Percentiles rank a stretch among this genome's conserved stretches.
Conservation (phyloP, 176 grass and related monocot genomes). For the Cenchrus purpureus region DNA sequence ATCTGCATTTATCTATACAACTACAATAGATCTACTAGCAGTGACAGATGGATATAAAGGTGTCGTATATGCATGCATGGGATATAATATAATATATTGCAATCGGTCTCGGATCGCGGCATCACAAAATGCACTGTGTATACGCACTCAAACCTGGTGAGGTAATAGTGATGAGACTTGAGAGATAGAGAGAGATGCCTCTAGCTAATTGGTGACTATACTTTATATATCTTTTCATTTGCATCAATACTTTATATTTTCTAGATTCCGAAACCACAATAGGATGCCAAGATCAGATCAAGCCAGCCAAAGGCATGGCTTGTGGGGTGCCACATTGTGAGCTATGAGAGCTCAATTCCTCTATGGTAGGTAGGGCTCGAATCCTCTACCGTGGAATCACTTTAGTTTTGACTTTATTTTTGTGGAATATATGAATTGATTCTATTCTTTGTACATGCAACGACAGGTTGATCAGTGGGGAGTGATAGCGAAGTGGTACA, state of each 20-base stretch:
- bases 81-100: slow-evolving; percentile 27
- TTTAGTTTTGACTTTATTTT: slow-evolving; percentile 37
- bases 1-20: neutral
- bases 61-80: neutral
- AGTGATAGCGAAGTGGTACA: neutral
- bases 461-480: neutral
- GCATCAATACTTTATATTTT: slow-evolving; percentile 32
- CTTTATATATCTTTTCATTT: slow-evolving; percentile 1
- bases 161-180: slow-evolving; percentile 21
- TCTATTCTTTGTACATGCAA: slow-evolving; percentile 6
- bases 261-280: slow-evolving; percentile 28
- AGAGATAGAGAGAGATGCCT: neutral
- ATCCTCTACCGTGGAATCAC: slow-evolving; percentile 13
- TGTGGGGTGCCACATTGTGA: slow-evolving; percentile 36
- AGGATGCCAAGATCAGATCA: slow-evolving; percentile 11
- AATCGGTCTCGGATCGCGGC: slow-evolving; percentile 48
- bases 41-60: slow-evolving; percentile 32
- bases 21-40: slow-evolving; percentile 13
- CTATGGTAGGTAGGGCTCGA: slow-evolving; percentile 22
- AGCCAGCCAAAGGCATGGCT: slow-evolving; percentile 25
- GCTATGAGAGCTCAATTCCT: slow-evolving; percentile 15
- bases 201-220: neutral
- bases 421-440: slow-evolving; percentile 30
- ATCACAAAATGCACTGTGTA: slow-evolving; percentile 40
- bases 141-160: slow-evolving; percentile 3